A percentile compares a stretch with the other conserved stretches of the same genome.
These are phyloP conservation scores for Corymbia calophylla DNA, from an alignment of 441 rosid species.

Conservation along the genomic window DNA sequence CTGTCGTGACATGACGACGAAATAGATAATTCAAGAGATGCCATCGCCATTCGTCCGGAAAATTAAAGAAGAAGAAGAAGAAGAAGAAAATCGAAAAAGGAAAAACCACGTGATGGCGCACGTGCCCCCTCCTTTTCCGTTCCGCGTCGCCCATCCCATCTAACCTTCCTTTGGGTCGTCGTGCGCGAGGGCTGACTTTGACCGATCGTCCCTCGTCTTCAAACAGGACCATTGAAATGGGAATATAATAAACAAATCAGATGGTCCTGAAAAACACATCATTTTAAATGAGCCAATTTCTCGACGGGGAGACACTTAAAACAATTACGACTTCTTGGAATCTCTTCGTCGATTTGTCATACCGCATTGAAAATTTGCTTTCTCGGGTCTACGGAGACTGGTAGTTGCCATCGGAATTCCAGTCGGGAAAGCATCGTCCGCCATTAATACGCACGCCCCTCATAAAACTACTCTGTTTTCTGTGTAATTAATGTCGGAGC, in stretches of 20 bases:
- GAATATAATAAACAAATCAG: background rate
- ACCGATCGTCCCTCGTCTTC: background rate
- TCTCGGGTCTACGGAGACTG: background rate
- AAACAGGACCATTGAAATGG: background rate
- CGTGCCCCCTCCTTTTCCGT: background rate
- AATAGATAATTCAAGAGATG: background rate
- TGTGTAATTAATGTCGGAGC: background rate
- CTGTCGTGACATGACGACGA: background rate
- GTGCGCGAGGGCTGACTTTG: background rate
- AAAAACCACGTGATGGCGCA: background rate
- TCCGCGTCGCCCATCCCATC: background rate
- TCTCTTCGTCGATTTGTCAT: background rate
- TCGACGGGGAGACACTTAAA: background rate
- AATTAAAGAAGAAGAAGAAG: fast-evolving
- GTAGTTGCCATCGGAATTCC: background rate
- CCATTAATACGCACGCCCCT: background rate
- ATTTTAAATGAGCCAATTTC: background rate
- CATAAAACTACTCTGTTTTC: background rate
- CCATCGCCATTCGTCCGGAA: background rate
- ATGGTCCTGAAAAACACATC: background rate
- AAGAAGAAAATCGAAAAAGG: background rate
- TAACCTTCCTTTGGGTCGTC: background rate
- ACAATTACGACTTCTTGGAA: background rate
- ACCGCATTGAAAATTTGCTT: background rate
- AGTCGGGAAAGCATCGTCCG: background rate